These are phyloP conservation scores for Fonsecaea monophora DNA, from an alignment of 2,329 filamentous ascomycete species.

Conservation along the genomic window DNA sequence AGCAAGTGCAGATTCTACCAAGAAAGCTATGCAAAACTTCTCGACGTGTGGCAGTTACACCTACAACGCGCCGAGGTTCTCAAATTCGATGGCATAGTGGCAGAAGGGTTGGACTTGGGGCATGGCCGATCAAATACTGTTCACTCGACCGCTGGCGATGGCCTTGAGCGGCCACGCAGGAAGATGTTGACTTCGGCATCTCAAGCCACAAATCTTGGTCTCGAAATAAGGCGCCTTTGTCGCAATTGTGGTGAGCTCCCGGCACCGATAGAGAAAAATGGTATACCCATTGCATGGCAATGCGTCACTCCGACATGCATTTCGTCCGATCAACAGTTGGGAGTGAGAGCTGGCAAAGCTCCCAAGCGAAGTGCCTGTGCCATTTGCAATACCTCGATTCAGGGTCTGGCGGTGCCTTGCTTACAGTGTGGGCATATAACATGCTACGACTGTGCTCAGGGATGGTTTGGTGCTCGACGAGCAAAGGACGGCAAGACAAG, in stretches of 20 bases:
- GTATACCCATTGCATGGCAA: conserved; percentile 39
- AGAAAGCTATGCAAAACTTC: conserved; percentile 62
- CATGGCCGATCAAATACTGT: neutral
- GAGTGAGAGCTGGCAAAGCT: conserved; percentile 16
- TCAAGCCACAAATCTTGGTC: conserved; percentile 39
- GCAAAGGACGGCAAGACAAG: conserved; percentile 4
- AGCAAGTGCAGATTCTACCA: conserved; percentile 61
- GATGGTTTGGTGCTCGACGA: conserved; percentile 48
- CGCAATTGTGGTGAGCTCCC: conserved; percentile 46
- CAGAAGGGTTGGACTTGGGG: neutral
- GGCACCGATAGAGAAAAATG: conserved; percentile 39
- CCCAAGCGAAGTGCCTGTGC: conserved; percentile 47
- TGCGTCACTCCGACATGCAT: conserved; percentile 44
- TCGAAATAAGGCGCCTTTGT: conserved; percentile 54
- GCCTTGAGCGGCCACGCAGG: conserved; percentile 15
- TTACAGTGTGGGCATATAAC: conserved; percentile 56
- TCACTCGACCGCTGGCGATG: neutral
- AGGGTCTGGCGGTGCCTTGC: conserved; percentile 56
- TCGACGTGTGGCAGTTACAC: conserved; percentile 65
- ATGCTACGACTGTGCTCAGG: conserved; percentile 53
- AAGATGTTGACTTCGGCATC: conserved; percentile 21
- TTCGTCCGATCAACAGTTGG: conserved; percentile 37
- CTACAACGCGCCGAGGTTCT: conserved; percentile 64
- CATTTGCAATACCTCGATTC: conserved; percentile 52
- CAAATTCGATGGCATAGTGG: conserved; percentile 56